Evolutionary conservation across 768 basidiomycete species (phyloP).

Genomic region (Xerocomus spinulosus): DNA sequence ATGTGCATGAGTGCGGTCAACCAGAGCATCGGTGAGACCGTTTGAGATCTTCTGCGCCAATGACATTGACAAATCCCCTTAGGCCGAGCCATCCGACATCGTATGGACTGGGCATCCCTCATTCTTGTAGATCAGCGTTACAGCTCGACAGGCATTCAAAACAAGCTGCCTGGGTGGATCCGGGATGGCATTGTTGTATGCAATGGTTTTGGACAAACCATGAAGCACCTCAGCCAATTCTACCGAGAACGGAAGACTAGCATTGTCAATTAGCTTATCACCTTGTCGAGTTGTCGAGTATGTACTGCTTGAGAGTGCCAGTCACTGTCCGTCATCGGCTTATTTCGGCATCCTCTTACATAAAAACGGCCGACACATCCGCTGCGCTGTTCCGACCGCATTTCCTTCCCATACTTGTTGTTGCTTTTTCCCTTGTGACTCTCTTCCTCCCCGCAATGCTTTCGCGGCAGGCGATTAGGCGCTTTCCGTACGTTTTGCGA

Average conservation of each 20-base stretch:
- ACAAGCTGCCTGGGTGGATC: constrained; percentile 92
- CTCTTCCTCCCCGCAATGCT: constrained; percentile 27
- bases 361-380: constrained; percentile 7
- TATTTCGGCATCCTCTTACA: constrained; percentile 13
- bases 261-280: constrained; percentile 4
- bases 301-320: not conserved
- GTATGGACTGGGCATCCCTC: constrained; percentile 86
- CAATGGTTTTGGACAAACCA: constrained; percentile 65
- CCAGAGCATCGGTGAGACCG: constrained; percentile 81
- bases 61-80: constrained; percentile 1
- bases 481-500: constrained; percentile 31
- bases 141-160: constrained; percentile 55
- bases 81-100: constrained; percentile 94
- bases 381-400: constrained; percentile 1
- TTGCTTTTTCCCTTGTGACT: not conserved
- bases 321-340: constrained; percentile 4
- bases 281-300: too few species aligned
- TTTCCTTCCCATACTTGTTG: not conserved
- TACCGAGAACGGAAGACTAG: constrained; percentile 52
- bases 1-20: constrained; percentile 94
- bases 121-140: constrained; percentile 87
- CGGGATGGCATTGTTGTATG: constrained; percentile 53
- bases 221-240: constrained; percentile 65
- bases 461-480: constrained; percentile 34
- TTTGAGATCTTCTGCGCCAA: not conserved